Conservation (phyloP, 306 rosid species). For the Sicyos edulis region DNA sequence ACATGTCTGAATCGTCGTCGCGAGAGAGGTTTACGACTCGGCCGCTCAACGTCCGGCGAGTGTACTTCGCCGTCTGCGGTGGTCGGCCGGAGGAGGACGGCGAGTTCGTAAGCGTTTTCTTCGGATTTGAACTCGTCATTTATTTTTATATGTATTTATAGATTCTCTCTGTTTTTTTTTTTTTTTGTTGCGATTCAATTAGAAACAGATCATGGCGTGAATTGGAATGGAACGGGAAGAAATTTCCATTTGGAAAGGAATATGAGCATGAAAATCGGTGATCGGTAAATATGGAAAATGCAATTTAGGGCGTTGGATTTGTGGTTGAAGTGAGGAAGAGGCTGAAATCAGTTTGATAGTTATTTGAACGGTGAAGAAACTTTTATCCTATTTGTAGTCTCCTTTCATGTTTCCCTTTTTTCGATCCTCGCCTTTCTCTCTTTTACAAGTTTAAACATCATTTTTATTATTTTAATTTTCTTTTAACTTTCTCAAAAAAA, state of each 20-base stretch:
- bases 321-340: conserved; percentile 14
- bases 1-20: conserved; percentile 54
- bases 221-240: not conserved
- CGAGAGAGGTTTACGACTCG: conserved; percentile 52
- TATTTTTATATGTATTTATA: not conserved
- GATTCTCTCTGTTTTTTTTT: conserved; percentile 16
- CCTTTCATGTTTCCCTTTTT: conserved; percentile 30
- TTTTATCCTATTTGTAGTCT: conserved; percentile 22
- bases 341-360: conserved; percentile 18
- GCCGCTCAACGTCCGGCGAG: conserved; percentile 59
- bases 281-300: not conserved
- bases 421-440: conserved; percentile 45
- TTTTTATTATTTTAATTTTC: too few relatives aligned
- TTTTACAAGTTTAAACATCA: not conserved
- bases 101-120: conserved; percentile 31
- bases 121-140: conserved; percentile 28
- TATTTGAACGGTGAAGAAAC: conserved; percentile 30
- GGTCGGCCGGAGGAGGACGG: conserved; percentile 30
- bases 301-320: not conserved
- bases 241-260: not conserved
- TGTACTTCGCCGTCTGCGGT: conserved; percentile 42
- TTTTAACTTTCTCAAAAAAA: too few relatives aligned
- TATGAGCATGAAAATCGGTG: not conserved
- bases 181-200: not conserved
- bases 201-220: conserved; percentile 1